Conservation (phyloP, 2,329 filamentous ascomycete species). For the Gnomoniopsis smithogilvyi region DNA sequence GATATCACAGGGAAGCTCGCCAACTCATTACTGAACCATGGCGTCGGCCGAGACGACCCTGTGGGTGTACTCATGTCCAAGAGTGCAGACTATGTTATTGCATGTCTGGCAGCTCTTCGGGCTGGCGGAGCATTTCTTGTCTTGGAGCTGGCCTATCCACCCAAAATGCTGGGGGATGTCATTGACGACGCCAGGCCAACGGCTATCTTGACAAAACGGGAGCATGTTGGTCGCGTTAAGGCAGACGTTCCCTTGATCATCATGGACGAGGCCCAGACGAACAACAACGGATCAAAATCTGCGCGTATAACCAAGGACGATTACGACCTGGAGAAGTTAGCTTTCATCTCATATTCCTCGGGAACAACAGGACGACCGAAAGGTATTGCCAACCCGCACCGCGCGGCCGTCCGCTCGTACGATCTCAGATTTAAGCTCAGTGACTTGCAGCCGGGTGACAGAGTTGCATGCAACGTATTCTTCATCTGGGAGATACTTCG, state of each 20-base stretch:
- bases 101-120: constrained; percentile 72
- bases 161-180: constrained; percentile 70
- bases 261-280: constrained; percentile 49
- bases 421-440: constrained; percentile 67
- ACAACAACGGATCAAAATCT: constrained; percentile 23
- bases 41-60: constrained; percentile 69
- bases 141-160: constrained; percentile 75
- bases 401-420: constrained; percentile 71
- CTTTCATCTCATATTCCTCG: constrained; percentile 79
- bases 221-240: constrained; percentile 64
- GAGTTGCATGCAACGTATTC: constrained; percentile 85
- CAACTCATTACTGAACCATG: constrained; percentile 59
- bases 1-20: constrained; percentile 63
- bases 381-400: constrained; percentile 76
- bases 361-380: constrained; percentile 79
- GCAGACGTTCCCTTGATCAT: constrained; percentile 60
- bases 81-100: constrained; percentile 76
- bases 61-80: constrained; percentile 74
- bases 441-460: constrained; percentile 67
- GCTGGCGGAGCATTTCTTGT: constrained; percentile 79
- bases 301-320: constrained; percentile 45
- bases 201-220: constrained; percentile 66
- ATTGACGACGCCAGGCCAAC: constrained; percentile 71
- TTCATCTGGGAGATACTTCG: constrained; percentile 84
- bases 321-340: constrained; percentile 68